Evolutionary conservation across 306 rosid species (phyloP), one percentile per base, ranked within the genome.

Genomic region (Hylodesmum podocarpum): DNA sequence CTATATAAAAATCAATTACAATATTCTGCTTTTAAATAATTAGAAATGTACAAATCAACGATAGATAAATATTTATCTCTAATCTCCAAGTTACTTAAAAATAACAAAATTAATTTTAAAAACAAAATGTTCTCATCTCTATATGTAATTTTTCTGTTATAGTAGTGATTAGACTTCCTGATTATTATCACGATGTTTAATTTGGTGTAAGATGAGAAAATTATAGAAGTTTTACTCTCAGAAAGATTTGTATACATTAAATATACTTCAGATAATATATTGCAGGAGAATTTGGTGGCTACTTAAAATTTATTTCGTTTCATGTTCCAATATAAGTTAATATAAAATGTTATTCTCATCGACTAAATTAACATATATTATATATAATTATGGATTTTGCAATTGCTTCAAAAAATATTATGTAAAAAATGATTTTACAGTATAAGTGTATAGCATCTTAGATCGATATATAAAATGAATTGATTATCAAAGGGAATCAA

Each of bases 401-500:
- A n/a, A n/a, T n/a, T n/a, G n/a, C n/a, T 14, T 44, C 8, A 44
- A 14, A 44, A 44, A 44, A 43, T 13, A 33, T 39, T 43, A 18
- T 8, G 13, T 19, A 9, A 2, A 51, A 51, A 19, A 19, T 18
- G 22, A 40, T 22, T 54, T 54, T n/a, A 54, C 31, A 21, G 2
- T 25, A 11, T 54, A 54, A 19, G 28, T 51, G 16, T 12, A 3
- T 22, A 22, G 3, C 9, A 21, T 53, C 31, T 53, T 53, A 53
- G 61, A 19, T 10, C 29, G 61, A 22, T 11, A 53, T 53, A 53
- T 4, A 40, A 51, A 19, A 44, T 13, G 70, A 54, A 14, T 53
- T 18, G 43, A 67, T 4, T 4, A 55, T 14, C 11, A 66, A 29
- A 57, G 19, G 53, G 82, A 44, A 78, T 78, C 82, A 31, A 28